Percentiles rank a stretch among this genome's conserved stretches.
Evolutionary conservation across 2,329 filamentous ascomycete species (phyloP).

Genomic region (Colletotrichum sp.): DNA sequence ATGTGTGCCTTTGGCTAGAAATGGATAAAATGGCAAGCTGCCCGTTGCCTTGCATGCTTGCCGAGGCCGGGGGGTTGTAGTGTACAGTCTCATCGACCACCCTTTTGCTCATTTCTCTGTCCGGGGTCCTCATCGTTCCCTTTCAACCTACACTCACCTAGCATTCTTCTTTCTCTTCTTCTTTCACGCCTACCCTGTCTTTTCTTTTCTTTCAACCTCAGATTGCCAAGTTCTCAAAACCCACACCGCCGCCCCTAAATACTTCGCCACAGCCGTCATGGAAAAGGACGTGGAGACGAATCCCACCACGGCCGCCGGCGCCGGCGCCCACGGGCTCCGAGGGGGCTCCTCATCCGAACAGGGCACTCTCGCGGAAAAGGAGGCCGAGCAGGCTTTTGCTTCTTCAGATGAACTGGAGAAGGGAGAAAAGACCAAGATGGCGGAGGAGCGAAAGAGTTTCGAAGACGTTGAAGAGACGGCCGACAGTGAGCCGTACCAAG

Average conservation of each 20-base stretch:
- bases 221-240: not conserved
- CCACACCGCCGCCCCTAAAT: not conserved
- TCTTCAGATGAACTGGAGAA: not conserved
- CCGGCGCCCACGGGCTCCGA: slow-evolving; percentile 8
- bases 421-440: not conserved
- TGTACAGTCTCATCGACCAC: not conserved
- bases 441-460: slow-evolving; percentile 16
- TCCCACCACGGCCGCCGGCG: not conserved
- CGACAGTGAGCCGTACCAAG: slow-evolving; percentile 14
- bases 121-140: not conserved
- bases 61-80: not conserved
- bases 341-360: not conserved
- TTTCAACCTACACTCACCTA: not conserved
- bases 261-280: not conserved
- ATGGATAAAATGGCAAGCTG: not conserved
- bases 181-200: not conserved
- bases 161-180: not conserved
- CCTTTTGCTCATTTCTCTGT: not conserved
- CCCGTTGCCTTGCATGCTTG: not conserved
- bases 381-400: not conserved
- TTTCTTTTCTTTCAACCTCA: not conserved
- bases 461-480: slow-evolving; percentile 12
- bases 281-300: slow-evolving; percentile 7
- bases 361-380: slow-evolving; percentile 5
- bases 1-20: not conserved